phyloP scores from a whole-genome alignment of 2,329 filamentous ascomycete species.

The Scleromitrula shiraiana region DNA sequence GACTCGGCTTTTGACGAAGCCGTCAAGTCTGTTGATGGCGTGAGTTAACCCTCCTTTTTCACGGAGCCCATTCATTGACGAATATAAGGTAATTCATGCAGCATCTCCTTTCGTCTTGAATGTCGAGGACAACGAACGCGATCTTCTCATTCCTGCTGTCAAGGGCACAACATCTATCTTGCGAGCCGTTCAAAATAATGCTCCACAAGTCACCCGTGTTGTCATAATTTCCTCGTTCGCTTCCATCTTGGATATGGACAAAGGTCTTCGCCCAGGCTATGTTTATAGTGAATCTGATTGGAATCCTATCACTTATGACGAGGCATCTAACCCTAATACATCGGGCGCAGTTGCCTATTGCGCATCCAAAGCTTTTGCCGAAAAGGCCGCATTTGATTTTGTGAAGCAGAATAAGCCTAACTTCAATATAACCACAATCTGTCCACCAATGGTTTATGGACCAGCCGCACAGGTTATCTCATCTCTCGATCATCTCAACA shows the following conservation, averaged over 20 bases:
- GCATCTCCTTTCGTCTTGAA: slow-evolving; percentile 44
- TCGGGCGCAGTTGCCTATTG: slow-evolving; percentile 21
- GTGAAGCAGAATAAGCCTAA: slow-evolving; percentile 41
- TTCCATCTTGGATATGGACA: slow-evolving; percentile 44
- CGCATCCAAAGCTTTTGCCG: slow-evolving; percentile 52
- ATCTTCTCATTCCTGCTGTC: slow-evolving; percentile 45
- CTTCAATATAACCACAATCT: slow-evolving; percentile 53
- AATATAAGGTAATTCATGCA: slow-evolving; percentile 52
- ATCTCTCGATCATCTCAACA: slow-evolving; percentile 55
- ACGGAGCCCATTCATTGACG: neutral
- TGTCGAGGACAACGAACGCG: slow-evolving; percentile 27
- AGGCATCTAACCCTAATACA: slow-evolving; percentile 28
- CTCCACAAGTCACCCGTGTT: slow-evolving; percentile 28
- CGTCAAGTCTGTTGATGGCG: slow-evolving; percentile 55
- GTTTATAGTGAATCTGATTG: slow-evolving; percentile 45
- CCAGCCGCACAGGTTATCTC: slow-evolving; percentile 53
- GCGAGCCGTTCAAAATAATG: slow-evolving; percentile 35
- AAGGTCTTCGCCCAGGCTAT: slow-evolving; percentile 41
- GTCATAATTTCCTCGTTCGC: slow-evolving; percentile 58
- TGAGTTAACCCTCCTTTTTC: slow-evolving; percentile 24
- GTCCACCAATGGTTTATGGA: slow-evolving; percentile 53
- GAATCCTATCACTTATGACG: slow-evolving; percentile 42
- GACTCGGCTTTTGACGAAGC: slow-evolving; percentile 60
- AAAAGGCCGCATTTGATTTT: slow-evolving; percentile 57
- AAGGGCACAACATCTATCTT: slow-evolving; percentile 43